Evolutionary conservation across 2,329 filamentous ascomycete genomes (phyloP), one percentile per base, ranked within the genome.

Genomic region (Trichoderma brevicompactum): DNA sequence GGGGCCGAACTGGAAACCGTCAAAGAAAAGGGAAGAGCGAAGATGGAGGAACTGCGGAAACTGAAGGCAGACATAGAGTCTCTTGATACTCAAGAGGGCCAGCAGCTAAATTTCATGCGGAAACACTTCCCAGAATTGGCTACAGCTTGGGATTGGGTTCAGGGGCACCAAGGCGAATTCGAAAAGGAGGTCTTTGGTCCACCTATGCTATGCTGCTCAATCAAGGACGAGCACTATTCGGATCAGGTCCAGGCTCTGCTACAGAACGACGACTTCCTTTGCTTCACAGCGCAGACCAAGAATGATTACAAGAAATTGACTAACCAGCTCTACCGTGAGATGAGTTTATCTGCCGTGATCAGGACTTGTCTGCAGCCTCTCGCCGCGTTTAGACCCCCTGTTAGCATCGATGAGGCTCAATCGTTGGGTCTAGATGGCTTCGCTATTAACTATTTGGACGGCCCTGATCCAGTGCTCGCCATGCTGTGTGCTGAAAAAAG

Each of bases 401-500:
- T 92, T 5, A 78, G 84, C 0, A 70, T 74, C 6, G 81, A 87
- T 8, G 81, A 92, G 60, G 76, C 92, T 64, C 72, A 73, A 60
- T 66, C 72, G 46, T 65, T 87, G 76, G 92, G 92, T 0, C 85
- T 99, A 56, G 90, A 96, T 68, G 88, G 89, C 2, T 97, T 91
- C 79, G 88, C 92, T 0, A 82, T 91, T 32, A 91, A 98, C 72
- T 92, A 85, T 66, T 74, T 99, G 6, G 84, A 89, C 40, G 95
- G 94, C 0, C 96, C 96, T 0, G 87, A 89, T 1, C 85, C 91
- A 1, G 92, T 99, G 1, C 79, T 98, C 40, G 90, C 92, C 7
- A 95, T 96, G 90, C 85, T 99, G 23, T 97, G 93, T 76, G 85
- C 87, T 12, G 89, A 91, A 70, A 86, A 84, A 65, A 84, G 80